Base-by-base conservation (phyloP, 2,329 filamentous ascomycete species). In the Fusarium circinatum region DNA sequence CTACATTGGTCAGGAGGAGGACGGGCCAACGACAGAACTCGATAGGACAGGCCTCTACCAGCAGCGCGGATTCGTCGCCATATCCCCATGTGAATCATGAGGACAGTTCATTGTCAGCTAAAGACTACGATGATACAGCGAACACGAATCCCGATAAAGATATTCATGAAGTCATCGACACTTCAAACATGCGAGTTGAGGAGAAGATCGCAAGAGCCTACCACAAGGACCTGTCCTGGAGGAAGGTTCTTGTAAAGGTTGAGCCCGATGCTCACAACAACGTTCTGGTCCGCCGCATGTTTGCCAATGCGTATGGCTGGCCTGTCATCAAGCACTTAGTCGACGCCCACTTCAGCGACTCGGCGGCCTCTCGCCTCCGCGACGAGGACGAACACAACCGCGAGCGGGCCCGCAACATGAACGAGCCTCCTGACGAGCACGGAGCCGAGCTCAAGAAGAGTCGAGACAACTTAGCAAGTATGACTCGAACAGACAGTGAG, bases 241-340 rank as follows among this genome's bases (percentile, higher is more conserved):
- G 96, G 51, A 99, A 99, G 81, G 96, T 99, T 3, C 89, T 99
- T 8, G 96, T 99, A 20, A 93, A 96, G 61, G 87, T 99, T 6
- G 96, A 99, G 80, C 96, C 96, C 0, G 96, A 99, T 82, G 96
- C 96, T 1, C 96, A 99, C 84, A 99, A 99, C 83, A 99, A 99
- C 82, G 97, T 99, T 75, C 93, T 98, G 68, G 96, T 99, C 30
- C 92, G 96, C 22, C 92, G 96, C 63, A 97, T 95, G 92, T 99
- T 99, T 81, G 92, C 95, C 64, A 99, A 99, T 79, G 96, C 96
- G 1, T 97, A 97, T 78, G 96, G 96, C 5, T 99, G 96, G 96
- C 96, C 96, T 1, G 96, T 99, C 2, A 86, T 98, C 56, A 95
- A 98, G 83, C 96, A 99, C 83, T 85, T 98, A 26, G 96, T 96